Base-by-base conservation (phyloP, 2,329 filamentous ascomycete species). In the Aspergillaceae sp. region DNA sequence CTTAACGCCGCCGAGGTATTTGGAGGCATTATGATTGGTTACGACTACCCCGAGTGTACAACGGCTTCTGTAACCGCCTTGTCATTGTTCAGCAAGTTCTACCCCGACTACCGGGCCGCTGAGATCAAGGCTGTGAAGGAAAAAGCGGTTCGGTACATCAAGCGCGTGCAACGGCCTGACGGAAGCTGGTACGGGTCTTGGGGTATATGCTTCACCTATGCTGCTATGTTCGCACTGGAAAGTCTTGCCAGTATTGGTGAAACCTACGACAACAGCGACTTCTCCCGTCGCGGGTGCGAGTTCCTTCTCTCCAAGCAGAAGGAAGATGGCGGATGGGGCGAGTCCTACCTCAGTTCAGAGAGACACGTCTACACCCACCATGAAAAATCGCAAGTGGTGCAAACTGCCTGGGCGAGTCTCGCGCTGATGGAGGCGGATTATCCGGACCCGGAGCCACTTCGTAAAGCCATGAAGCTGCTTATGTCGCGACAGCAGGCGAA, bases 131-230 rank as follows among this genome's bases (percentile, higher is more conserved):
- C 62, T 0, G 88, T 92, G 57, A 84, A 92, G 54, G 71, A 73
- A 19, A 77, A 83, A 34, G 89, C 90, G 0, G 80, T 95, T 1
- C 71, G 75, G 42, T 97, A 89, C 73, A 94, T 98, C 67, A 86
- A 89, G 61, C 76, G 76, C 2, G 79, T 82, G 3, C 92, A 97
- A 67, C 74, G 79, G 2, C 65, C 76, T 0, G 88, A 97, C 56
- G 92, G 92, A n/a, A 86, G 84, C 49, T 98, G 92, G 92, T 97
- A 98, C 63, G 92, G 92, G 40, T 89, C 82, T 62, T 98, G 92
- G 92, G 92, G 87, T 44, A 94, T 98, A 58, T 98, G 92, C 71
- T 98, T 94, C 67, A 96, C 90, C 0, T 98, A 98, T 62, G 92
- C 90, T 1, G 86, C 82, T 52, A 94, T 97, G 89, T 98, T 98